These are phyloP conservation scores for Aurinia saxatilis DNA, from an alignment of 345 rosid genomes.

Conservation along the genomic window DNA sequence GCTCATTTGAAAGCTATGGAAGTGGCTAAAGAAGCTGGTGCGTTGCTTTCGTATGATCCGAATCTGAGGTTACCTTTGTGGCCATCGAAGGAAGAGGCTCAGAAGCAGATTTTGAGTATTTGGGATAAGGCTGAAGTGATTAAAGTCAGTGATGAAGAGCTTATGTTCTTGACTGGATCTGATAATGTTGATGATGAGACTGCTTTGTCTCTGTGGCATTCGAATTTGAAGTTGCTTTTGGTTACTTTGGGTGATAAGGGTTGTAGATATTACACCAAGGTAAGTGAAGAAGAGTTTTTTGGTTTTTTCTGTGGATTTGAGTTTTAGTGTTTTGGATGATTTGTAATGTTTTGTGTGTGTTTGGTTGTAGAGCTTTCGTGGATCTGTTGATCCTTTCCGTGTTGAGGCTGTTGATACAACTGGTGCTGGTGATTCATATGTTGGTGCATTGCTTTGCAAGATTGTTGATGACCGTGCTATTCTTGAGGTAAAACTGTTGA, in stretches of 20 bases:
- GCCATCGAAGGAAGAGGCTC: conserved; percentile 86
- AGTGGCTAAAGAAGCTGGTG: conserved; percentile 84
- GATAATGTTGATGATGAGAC: conserved; percentile 63
- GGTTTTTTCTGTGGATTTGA: background rate
- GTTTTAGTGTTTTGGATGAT: background rate
- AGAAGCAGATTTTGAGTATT: conserved; percentile 79
- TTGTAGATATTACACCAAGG: conserved; percentile 94
- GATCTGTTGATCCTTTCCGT: conserved; percentile 70
- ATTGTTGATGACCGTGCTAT: conserved; percentile 63
- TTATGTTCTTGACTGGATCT: conserved; percentile 87
- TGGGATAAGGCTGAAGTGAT: conserved; percentile 97
- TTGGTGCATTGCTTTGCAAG: conserved; percentile 82
- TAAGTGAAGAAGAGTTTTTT: conserved; percentile 10
- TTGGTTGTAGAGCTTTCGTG: conserved; percentile 53
- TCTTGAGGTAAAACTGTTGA: conserved; percentile 46
- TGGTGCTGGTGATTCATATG: conserved; percentile 93
- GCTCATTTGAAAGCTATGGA: conserved; percentile 92
- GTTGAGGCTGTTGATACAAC: conserved; percentile 83
- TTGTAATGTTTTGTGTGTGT: background rate
- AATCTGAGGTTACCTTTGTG: conserved; percentile 90
- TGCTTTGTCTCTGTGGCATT: conserved; percentile 87
- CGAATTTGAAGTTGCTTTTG: conserved; percentile 70
- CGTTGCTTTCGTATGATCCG: conserved; percentile 90
- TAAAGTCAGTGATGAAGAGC: conserved; percentile 93
- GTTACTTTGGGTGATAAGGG: conserved; percentile 96